These are phyloP conservation scores for Asclepias syriaca DNA, from an alignment of 257 asterid species.

Conservation along the genomic window DNA sequence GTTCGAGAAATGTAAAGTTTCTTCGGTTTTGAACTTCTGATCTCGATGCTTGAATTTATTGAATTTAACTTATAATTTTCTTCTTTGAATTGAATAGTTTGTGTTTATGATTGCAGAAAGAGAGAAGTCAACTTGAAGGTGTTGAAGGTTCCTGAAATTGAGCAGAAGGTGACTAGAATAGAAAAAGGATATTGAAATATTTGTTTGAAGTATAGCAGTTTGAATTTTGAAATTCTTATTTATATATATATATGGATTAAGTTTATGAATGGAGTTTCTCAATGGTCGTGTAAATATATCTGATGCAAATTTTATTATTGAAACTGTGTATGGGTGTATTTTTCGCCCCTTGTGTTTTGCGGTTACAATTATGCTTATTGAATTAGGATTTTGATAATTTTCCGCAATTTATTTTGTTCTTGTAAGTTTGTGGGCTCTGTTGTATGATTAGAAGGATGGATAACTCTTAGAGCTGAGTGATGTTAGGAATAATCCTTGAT, in stretches of 20 bases:
- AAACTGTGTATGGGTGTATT: background rate
- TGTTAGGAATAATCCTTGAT: background rate
- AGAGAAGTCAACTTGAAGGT: constrained; percentile 98
- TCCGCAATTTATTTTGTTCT: background rate
- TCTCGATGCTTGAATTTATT: background rate
- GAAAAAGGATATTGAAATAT: background rate
- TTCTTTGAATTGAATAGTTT: background rate
- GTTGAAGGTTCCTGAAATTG: constrained; percentile 92
- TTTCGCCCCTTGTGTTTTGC: background rate
- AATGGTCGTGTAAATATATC: background rate
- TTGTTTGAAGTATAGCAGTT: background rate
- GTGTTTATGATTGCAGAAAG: constrained; percentile 50
- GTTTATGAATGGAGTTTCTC: background rate
- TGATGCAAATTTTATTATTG: background rate
- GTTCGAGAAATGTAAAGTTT: constrained; percentile 85
- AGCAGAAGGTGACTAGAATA: constrained; percentile 59
- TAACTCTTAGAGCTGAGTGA: background rate
- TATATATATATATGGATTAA: background rate
- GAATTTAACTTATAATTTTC: no score
- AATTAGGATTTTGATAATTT: background rate
- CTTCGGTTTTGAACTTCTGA: background rate
- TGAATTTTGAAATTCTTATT: background rate
- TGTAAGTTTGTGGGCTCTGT: background rate
- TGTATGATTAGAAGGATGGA: background rate
- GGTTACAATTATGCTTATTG: background rate